Percentiles rank a stretch among this genome's conserved stretches.
Evolutionary conservation across 371 early-diverging fungal species (phyloP).

Genomic region (Circinella minor): DNA sequence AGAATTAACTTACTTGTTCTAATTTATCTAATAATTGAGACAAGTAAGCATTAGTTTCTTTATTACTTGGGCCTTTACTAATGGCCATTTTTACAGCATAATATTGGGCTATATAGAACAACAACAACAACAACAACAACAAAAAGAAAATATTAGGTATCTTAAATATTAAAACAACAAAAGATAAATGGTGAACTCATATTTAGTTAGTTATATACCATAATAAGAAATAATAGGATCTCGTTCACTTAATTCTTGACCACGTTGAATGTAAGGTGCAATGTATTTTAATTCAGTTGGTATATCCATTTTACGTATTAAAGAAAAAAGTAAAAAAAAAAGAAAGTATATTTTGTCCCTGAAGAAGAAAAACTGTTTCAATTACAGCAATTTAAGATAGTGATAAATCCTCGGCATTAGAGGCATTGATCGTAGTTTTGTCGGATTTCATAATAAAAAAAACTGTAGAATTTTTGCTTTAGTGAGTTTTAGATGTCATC

Average conservation of each 20-base stretch:
- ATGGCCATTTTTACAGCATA: conserved; percentile 89
- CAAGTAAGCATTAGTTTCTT: conserved; percentile 70
- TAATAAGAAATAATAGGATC: conserved; percentile 93
- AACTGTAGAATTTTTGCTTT: no score
- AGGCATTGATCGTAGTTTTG: no score
- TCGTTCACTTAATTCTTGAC: conserved; percentile 70
- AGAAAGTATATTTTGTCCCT: no score
- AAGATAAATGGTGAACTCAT: no score
- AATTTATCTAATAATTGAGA: conserved; percentile 73
- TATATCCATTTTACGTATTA: conserved; percentile 25
- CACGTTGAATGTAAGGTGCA: conserved; percentile 80
- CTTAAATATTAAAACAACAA: background rate
- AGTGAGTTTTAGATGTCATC: no score
- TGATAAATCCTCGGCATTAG: no score
- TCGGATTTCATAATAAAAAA: no score
- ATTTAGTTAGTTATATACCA: conserved; percentile 56
- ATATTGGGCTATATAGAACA: conserved; percentile 71
- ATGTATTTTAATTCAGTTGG: conserved; percentile 84
- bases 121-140: background rate
- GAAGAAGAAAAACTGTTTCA: no score
- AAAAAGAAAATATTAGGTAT: background rate
- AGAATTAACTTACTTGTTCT: conserved; percentile 65
- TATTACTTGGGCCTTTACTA: conserved; percentile 58
- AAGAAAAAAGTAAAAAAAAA: background rate
- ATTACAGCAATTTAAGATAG: no score